Base-by-base conservation (phyloP, 805 yeast species). In the Schwanniomyces occidentalis region DNA sequence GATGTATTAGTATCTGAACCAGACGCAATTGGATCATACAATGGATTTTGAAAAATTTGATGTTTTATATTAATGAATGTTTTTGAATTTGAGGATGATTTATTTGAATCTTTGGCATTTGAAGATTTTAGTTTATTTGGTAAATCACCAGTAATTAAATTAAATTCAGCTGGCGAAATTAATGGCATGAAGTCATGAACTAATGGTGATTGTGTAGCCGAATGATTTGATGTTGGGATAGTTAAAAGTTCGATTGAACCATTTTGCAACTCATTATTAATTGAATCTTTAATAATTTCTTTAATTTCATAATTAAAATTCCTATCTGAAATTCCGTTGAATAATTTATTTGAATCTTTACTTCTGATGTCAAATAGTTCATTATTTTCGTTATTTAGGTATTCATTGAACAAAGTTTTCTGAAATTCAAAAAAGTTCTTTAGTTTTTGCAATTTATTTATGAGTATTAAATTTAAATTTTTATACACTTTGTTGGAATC, bases 111-210 rank as follows among this genome's bases (percentile, higher is more conserved):
- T 32, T 53, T 41, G 27, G 30, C 13, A 24, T 21, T 22, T 13
- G 27, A 9, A 4, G 44, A 38, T 25, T 56, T 53, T 7, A 48
- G 34, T 30, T 59, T 59, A 15, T 44, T 39, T 1, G 63, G 65
- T 5, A 61, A 42, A 34, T 65, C 71, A 6, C 72, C 70, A 2
- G 73, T 65, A 16, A 68, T 58, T 8, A 64, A 38, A 24, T 58
- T 51, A 43, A 68, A 67, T 46, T 68, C 74, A 16, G 47, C 63
- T 3, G 54, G 42, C 2, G 67, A 52, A 4, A 63, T 48, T 20
- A 68, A 45, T 3, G 73, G 70, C 71, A 66, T 66, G 48, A 62
- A 65, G 48, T 68, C 74, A 32, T 62, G 61, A 14, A 68, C 63
- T 4, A 45, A 25, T 16, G 44, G 30, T 12, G 34, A 18, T 10